phyloP scores from a whole-genome alignment of 1,284 basidiomycete genomes.

The Microbotryum lychnidis-dioicae region DNA sequence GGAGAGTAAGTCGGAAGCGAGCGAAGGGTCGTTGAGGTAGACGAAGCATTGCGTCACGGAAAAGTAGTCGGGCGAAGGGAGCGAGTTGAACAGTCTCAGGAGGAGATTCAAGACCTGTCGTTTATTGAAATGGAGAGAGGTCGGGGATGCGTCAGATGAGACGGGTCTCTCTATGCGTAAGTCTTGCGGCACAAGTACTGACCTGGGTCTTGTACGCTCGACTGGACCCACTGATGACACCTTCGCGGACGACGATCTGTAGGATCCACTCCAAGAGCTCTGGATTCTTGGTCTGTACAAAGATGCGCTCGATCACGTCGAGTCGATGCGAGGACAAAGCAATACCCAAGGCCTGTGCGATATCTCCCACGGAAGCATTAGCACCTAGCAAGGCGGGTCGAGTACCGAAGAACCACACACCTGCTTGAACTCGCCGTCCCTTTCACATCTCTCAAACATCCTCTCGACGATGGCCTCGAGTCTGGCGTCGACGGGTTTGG shows the following conservation, averaged over 20 bases:
- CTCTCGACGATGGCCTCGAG: slow-evolving; percentile 74
- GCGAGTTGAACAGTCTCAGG: slow-evolving; percentile 71
- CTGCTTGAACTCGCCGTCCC: slow-evolving; percentile 80
- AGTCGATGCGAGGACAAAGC: slow-evolving; percentile 80
- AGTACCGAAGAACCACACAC: slow-evolving; percentile 44
- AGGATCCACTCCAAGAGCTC: slow-evolving; percentile 78
- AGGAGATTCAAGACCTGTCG: slow-evolving; percentile 48
- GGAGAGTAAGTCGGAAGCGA: slow-evolving; percentile 62
- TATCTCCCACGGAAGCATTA: neutral
- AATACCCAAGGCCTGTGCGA: slow-evolving; percentile 73
- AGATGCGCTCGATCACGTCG: slow-evolving; percentile 62
- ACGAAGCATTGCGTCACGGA: slow-evolving; percentile 78
- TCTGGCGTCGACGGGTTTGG: slow-evolving; percentile 55
- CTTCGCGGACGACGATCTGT: slow-evolving; percentile 45
- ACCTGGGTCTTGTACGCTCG: slow-evolving; percentile 68
- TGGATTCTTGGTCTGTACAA: slow-evolving; percentile 54
- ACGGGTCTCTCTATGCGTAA: neutral
- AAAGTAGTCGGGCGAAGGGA: slow-evolving; percentile 61
- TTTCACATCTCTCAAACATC: slow-evolving; percentile 73
- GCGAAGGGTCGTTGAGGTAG: slow-evolving; percentile 65
- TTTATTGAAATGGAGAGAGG: no score
- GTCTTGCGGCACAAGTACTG: neutral
- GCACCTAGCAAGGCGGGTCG: slow-evolving; percentile 7
- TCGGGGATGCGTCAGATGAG: slow-evolving; percentile 52
- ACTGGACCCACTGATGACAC: slow-evolving; percentile 19